Base-by-base conservation (phyloP, 1,284 basidiomycete genomes). In the Melampsora larici-populina region DNA sequence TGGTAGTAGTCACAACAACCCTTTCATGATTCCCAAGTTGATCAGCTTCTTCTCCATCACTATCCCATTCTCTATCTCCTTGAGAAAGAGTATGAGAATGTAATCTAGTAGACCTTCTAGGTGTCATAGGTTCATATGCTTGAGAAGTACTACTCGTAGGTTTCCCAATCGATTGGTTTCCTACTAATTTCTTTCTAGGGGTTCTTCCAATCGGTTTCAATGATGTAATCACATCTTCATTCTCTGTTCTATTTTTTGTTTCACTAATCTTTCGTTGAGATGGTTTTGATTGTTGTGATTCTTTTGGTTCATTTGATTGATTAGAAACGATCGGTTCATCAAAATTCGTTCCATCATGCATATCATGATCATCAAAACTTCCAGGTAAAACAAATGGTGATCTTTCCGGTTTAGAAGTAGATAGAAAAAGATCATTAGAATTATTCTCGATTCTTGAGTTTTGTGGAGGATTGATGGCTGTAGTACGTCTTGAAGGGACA, bases 51-150 rank as follows among this genome's bases (percentile, higher is more conserved):
- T 43, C 40, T 43, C 40, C 40, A 43, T 43, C 40, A 43, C 40
- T 43, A 7, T 43, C 40, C 40, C 40, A 43, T 13, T 43, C 40
- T 43, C 40, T 43, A 9, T 43, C 40, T 7, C 43, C 63, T 63
- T 74, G 64, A n/a, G 60, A 48, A 9, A 64, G 71, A n/a, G 71
- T 66, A 21, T 62, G 51, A 13, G 62, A 73, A 64, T 73, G 60
- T 5, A 74, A 26, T 26, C 71, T 36, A 55, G 46, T 65, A 6
- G 71, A 74, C 29, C 71, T 31, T 33, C 71, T 62, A 6, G 71
- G 71, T 8, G 71, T 74, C 58, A 74, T 55, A 18, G 71, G 71
- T 7, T 48, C 58, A 36, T 48, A 46, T n/a, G 1, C 40, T 7
- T 11, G 7, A 13, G 40, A 11, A 43, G 5, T 43, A 43, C 40